A percentile compares a stretch with the other conserved stretches of the same genome.
Conservation (phyloP, 495 filamentous ascomycete species). For the Apiosordaria backusii region DNA sequence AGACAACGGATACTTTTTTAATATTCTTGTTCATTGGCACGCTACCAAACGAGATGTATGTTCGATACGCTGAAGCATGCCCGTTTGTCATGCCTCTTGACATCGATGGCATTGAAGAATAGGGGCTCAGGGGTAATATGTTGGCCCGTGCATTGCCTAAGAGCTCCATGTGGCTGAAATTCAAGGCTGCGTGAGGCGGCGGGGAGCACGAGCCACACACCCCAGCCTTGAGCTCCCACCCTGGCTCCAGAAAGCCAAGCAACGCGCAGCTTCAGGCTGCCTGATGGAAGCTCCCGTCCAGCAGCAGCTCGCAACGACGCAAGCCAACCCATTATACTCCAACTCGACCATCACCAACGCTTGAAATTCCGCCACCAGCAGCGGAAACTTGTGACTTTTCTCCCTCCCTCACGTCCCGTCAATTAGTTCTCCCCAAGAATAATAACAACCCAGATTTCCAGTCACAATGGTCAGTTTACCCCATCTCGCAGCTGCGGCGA, state of each 20-base stretch:
- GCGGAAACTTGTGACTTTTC: not conserved
- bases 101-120: not conserved
- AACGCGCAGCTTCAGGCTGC: constrained; percentile 48
- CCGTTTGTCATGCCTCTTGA: not conserved
- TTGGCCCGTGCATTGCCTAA: not conserved
- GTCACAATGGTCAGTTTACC: not conserved
- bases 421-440: not conserved
- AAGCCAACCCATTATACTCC: constrained; percentile 6
- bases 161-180: constrained; percentile 9
- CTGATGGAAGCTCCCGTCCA: constrained; percentile 33
- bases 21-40: too few relatives aligned
- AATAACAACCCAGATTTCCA: not conserved
- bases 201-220: constrained; percentile 20
- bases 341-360: not conserved
- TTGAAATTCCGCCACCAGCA: not conserved
- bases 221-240: constrained; percentile 16
- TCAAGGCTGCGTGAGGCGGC: constrained; percentile 11
- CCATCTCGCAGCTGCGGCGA: not conserved
- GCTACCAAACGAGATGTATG: too few relatives aligned
- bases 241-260: constrained; percentile 16
- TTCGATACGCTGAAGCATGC: too few relatives aligned
- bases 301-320: constrained; percentile 24
- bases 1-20: too few relatives aligned
- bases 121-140: not conserved
- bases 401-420: not conserved